These are phyloP conservation scores for Rhizopogon parksii DNA, from an alignment of 1,284 basidiomycete species.

Conservation along the genomic window DNA sequence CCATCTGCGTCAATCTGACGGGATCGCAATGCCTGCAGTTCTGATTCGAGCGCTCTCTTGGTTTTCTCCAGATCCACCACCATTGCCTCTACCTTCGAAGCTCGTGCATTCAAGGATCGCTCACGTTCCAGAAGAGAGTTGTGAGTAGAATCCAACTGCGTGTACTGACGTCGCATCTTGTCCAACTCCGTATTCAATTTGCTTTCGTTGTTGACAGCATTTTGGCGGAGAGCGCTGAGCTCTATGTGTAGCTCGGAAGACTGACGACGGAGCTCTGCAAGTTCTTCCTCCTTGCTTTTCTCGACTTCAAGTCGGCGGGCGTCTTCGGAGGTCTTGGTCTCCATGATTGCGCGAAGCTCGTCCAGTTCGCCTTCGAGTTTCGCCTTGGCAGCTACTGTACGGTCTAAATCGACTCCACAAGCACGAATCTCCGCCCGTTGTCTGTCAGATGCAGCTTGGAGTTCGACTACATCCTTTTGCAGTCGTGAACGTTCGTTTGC, in stretches of 20 bases:
- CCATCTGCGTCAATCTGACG: constrained; percentile 68
- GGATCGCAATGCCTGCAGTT: constrained; percentile 66
- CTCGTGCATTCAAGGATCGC: constrained; percentile 43
- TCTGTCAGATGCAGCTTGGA: constrained; percentile 66
- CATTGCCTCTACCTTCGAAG: constrained; percentile 45
- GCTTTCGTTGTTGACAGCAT: constrained; percentile 56
- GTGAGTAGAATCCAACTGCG: constrained; percentile 52
- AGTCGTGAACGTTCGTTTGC: constrained; percentile 49
- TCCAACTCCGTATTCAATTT: constrained; percentile 68
- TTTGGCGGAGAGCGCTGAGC: constrained; percentile 49
- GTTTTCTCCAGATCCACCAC: constrained; percentile 65
- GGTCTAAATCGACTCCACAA: constrained; percentile 55
- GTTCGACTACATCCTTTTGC: constrained; percentile 56
- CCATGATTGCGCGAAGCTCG: constrained; percentile 74
- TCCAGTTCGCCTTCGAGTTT: constrained; percentile 82
- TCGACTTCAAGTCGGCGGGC: constrained; percentile 78
- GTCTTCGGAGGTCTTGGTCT: constrained; percentile 84
- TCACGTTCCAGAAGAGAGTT: constrained; percentile 58
- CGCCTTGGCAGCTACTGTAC: constrained; percentile 43
- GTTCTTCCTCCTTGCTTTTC: constrained; percentile 83
- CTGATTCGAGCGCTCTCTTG: constrained; percentile 66
- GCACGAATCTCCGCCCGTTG: constrained; percentile 60
- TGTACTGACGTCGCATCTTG: constrained; percentile 48
- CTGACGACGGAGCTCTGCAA: constrained; percentile 68
- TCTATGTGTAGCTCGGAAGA: constrained; percentile 54